These are phyloP conservation scores for Sphagnurus paluster DNA, from an alignment of 1,284 basidiomycete species.

Conservation along the genomic window DNA sequence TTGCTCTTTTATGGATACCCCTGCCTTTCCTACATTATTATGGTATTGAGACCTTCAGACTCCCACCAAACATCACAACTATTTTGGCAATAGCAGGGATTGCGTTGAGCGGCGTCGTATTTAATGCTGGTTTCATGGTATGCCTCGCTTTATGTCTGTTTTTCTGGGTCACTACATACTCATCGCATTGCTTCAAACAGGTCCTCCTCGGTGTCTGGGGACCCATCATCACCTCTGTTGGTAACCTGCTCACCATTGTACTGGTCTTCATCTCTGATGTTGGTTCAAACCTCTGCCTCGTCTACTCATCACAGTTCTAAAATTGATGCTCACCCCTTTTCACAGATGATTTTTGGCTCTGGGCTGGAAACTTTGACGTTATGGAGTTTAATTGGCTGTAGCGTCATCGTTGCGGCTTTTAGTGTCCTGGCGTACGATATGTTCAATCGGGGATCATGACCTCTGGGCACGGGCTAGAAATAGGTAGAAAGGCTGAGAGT, in stretches of 20 bases:
- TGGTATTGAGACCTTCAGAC: slow-evolving; percentile 57
- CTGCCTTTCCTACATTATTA: slow-evolving; percentile 67
- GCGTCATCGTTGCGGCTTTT: slow-evolving; percentile 72
- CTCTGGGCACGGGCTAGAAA: background rate
- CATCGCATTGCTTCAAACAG: slow-evolving; percentile 35
- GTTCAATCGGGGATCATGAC: slow-evolving; percentile 28
- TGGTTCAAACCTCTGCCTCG: slow-evolving; percentile 15
- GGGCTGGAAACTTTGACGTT: slow-evolving; percentile 55
- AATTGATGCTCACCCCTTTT: slow-evolving; percentile 4
- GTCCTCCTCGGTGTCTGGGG: slow-evolving; percentile 81
- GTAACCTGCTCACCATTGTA: slow-evolving; percentile 81
- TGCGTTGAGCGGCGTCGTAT: slow-evolving; percentile 63
- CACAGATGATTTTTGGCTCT: slow-evolving; percentile 52
- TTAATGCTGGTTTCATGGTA: slow-evolving; percentile 81
- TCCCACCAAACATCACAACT: slow-evolving; percentile 49
- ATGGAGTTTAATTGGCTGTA: slow-evolving; percentile 67
- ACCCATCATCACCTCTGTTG: slow-evolving; percentile 81
- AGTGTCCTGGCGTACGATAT: slow-evolving; percentile 73
- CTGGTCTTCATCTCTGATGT: slow-evolving; percentile 76
- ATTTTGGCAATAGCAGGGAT: slow-evolving; percentile 59
- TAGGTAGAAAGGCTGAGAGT: background rate
- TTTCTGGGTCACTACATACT: slow-evolving; percentile 7
- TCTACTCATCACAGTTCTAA: background rate
- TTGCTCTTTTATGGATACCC: slow-evolving; percentile 67
- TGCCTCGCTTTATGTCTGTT: slow-evolving; percentile 21